A percentile compares a stretch with the other conserved stretches of the same genome.
Conservation (phyloP, 2,329 filamentous ascomycete species). For the Pyricularia sp. region DNA sequence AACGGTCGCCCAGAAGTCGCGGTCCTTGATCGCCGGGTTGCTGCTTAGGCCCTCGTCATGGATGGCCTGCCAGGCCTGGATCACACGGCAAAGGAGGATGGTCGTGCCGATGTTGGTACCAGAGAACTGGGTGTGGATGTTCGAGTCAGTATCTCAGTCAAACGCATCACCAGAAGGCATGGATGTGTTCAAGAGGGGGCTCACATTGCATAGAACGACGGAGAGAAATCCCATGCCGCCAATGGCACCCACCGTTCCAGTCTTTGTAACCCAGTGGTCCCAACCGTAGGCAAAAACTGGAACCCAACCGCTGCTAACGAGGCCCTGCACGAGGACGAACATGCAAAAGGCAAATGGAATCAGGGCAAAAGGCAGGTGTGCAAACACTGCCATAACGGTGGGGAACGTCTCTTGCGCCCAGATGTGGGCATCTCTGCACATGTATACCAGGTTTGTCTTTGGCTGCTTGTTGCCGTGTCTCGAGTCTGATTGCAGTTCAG, state of each 20-base stretch:
- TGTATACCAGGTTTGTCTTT: slow-evolving; percentile 34
- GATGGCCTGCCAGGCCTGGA: slow-evolving; percentile 59
- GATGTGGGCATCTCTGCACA: slow-evolving; percentile 32
- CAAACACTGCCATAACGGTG: slow-evolving; percentile 53
- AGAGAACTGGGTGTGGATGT: slow-evolving; percentile 44
- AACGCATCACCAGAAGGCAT: not conserved
- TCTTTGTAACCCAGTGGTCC: slow-evolving; percentile 63
- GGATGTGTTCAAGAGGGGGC: slow-evolving; percentile 19
- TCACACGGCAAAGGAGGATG: slow-evolving; percentile 60
- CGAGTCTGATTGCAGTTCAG: not conserved
- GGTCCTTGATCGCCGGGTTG: slow-evolving; percentile 40
- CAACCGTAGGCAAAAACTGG: slow-evolving; percentile 64
- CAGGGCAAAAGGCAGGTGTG: slow-evolving; percentile 57
- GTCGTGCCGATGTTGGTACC: slow-evolving; percentile 71
- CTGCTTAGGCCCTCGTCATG: slow-evolving; percentile 24
- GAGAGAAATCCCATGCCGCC: slow-evolving; percentile 67
- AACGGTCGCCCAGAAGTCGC: slow-evolving; percentile 64
- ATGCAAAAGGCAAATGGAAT: slow-evolving; percentile 65
- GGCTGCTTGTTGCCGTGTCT: not conserved
- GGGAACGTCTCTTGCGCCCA: slow-evolving; percentile 65
- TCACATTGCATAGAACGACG: slow-evolving; percentile 62
- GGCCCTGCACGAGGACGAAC: slow-evolving; percentile 64
- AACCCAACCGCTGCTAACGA: slow-evolving; percentile 69
- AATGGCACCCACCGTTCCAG: slow-evolving; percentile 57
- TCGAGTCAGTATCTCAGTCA: not conserved